Conservation (phyloP, 2,329 filamentous ascomycete species). For the Talaromyces sp. region DNA sequence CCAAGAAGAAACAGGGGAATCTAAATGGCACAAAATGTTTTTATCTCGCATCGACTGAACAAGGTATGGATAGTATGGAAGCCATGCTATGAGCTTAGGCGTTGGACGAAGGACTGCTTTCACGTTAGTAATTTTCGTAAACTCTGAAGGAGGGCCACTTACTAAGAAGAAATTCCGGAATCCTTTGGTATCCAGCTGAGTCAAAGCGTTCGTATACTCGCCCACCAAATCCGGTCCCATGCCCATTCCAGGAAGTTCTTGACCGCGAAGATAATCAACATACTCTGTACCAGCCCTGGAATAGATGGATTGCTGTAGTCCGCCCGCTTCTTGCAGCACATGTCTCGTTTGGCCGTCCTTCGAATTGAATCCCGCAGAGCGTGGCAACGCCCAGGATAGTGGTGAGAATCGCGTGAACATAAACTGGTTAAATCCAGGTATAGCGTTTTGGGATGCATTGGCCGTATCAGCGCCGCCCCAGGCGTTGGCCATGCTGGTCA, state of each 20-base stretch:
- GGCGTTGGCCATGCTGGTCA: conserved; percentile 76
- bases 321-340: conserved; percentile 83
- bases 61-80: not conserved
- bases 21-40: conserved; percentile 13
- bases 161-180: conserved; percentile 52
- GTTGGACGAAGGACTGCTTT: conserved; percentile 44
- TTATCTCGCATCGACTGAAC: not conserved
- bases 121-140: conserved; percentile 18
- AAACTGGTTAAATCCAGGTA: conserved; percentile 90
- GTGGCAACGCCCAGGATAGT: conserved; percentile 84
- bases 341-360: conserved; percentile 86
- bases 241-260: conserved; percentile 49
- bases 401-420: conserved; percentile 86
- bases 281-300: conserved; percentile 84
- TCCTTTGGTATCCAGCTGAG: conserved; percentile 44
- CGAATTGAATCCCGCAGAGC: conserved; percentile 74
- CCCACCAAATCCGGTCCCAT: conserved; percentile 49
- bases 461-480: conserved; percentile 81
- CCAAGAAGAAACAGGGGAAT: conserved; percentile 22
- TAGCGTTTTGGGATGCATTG: conserved; percentile 40
- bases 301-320: conserved; percentile 84
- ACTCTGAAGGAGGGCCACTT: conserved; percentile 22
- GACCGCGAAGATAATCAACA: conserved; percentile 52
- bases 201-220: conserved; percentile 48
- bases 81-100: conserved; percentile 40